Evolutionary conservation across 2,329 filamentous ascomycete genomes (phyloP).

Genomic region (Trichoderma harzianum): DNA sequence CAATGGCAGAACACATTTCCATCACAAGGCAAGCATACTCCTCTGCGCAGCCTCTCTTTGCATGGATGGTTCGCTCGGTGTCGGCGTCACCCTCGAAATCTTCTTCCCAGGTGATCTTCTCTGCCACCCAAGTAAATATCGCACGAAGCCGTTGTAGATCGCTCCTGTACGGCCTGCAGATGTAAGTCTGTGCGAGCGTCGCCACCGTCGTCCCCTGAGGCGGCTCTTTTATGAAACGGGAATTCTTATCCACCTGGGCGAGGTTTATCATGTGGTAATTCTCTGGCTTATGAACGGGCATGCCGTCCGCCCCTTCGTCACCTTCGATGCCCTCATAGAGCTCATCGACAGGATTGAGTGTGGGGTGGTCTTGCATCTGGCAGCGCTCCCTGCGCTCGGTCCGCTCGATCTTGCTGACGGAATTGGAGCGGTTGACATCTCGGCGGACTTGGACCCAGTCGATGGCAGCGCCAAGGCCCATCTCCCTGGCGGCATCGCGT

Average conservation of each 20-base stretch:
- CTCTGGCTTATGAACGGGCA: slow-evolving; percentile 75
- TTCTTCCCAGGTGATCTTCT: slow-evolving; percentile 93
- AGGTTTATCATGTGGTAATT: slow-evolving; percentile 80
- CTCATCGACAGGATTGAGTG: slow-evolving; percentile 85
- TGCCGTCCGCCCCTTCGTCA: slow-evolving; percentile 82
- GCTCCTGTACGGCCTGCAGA: slow-evolving; percentile 90
- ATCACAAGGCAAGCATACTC: slow-evolving; percentile 85
- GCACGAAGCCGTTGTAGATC: slow-evolving; percentile 89
- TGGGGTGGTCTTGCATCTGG: slow-evolving; percentile 89
- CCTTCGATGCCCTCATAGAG: slow-evolving; percentile 81
- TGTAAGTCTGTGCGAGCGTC: slow-evolving; percentile 81
- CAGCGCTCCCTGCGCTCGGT: slow-evolving; percentile 83
- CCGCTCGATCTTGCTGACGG: slow-evolving; percentile 82
- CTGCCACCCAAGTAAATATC: slow-evolving; percentile 97
- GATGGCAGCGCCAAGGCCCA: slow-evolving; percentile 60
- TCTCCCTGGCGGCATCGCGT: slow-evolving; percentile 62
- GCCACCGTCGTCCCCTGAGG: slow-evolving; percentile 78
- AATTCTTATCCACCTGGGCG: slow-evolving; percentile 89
- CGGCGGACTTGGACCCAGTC: slow-evolving; percentile 98
- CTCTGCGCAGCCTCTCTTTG: slow-evolving; percentile 77
- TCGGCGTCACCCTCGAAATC: slow-evolving; percentile 85
- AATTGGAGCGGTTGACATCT: slow-evolving; percentile 94
- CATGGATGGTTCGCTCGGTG: slow-evolving; percentile 77
- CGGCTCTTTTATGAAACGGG: slow-evolving; percentile 80
- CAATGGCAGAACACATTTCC: slow-evolving; percentile 91